These are phyloP conservation scores for Aspergillus tubingensis DNA, from an alignment of 2,329 filamentous ascomycete species.

Conservation along the genomic window DNA sequence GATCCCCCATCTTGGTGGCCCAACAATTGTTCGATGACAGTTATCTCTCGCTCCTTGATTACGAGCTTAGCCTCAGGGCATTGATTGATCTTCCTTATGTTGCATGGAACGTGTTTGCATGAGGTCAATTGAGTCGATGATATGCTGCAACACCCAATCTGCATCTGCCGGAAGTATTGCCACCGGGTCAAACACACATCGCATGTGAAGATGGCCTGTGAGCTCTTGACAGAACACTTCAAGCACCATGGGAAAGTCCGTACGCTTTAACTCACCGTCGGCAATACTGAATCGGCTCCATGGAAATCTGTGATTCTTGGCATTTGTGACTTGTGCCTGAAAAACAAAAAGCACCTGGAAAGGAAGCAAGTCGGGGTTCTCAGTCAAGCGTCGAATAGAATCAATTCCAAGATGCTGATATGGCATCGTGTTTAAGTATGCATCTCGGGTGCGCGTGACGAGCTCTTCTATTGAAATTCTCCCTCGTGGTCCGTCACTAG, in stretches of 20 bases:
- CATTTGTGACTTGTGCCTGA: background rate
- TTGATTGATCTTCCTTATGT: background rate
- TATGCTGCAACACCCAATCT: slow-evolving; percentile 7
- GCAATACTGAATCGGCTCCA: background rate
- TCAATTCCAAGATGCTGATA: slow-evolving; percentile 7
- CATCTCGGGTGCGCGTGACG: background rate
- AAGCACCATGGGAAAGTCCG: slow-evolving; percentile 10
- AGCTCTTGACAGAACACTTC: slow-evolving; percentile 6
- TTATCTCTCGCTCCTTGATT: background rate
- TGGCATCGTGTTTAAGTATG: slow-evolving; percentile 6
- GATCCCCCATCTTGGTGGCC: too few species aligned
- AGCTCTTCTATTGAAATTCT: background rate
- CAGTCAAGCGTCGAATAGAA: slow-evolving; percentile 2
- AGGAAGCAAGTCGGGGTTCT: background rate
- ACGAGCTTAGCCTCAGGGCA: background rate
- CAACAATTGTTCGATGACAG: background rate
- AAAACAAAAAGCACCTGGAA: slow-evolving; percentile 14
- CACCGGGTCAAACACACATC: slow-evolving; percentile 4
- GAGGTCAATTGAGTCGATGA: background rate
- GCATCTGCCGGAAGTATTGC: slow-evolving; percentile 1
- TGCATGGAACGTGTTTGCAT: background rate
- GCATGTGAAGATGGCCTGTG: slow-evolving; percentile 6
- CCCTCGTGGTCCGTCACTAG: background rate
- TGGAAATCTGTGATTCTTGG: background rate
- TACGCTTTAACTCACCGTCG: background rate